Conservation (phyloP, 1,284 basidiomycete genomes). For the Ustilago cynodontis region DNA sequence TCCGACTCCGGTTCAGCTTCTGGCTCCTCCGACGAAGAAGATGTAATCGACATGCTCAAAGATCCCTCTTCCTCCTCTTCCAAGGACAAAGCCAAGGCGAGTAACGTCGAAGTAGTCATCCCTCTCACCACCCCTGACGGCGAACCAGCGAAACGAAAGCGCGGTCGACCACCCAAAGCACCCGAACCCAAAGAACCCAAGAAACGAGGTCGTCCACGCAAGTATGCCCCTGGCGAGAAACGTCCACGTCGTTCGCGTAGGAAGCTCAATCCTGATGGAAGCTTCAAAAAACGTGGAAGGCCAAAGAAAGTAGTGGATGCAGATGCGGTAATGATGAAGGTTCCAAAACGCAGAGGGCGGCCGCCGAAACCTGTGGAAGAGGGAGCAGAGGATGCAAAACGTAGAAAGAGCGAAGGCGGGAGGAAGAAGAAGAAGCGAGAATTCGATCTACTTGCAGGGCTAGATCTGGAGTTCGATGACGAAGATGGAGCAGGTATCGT, state of each 20-base stretch:
- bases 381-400: slow-evolving; percentile 11
- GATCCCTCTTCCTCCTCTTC: neutral
- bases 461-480: slow-evolving; percentile 40
- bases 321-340: slow-evolving; percentile 34
- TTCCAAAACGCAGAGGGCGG: slow-evolving; percentile 42
- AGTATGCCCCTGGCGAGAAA: slow-evolving; percentile 40
- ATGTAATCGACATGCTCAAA: slow-evolving; percentile 46
- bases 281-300: slow-evolving; percentile 36
- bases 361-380: slow-evolving; percentile 30
- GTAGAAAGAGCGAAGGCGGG: neutral
- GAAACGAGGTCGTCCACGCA: slow-evolving; percentile 47
- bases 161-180: slow-evolving; percentile 36
- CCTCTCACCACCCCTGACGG: slow-evolving; percentile 18
- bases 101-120: slow-evolving; percentile 32
- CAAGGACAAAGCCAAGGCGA: slow-evolving; percentile 12
- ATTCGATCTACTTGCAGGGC: slow-evolving; percentile 44
- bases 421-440: slow-evolving; percentile 32
- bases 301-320: slow-evolving; percentile 46
- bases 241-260: slow-evolving; percentile 23
- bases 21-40: slow-evolving; percentile 34
- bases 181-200: slow-evolving; percentile 30
- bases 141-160: slow-evolving; percentile 25
- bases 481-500: slow-evolving; percentile 26
- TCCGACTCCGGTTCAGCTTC: slow-evolving; percentile 17
- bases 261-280: slow-evolving; percentile 46